A percentile compares a stretch with the other conserved stretches of the same genome.
These are phyloP conservation scores for Saitozyma sp. DNA, from an alignment of 768 basidiomycete species.

Conservation along the genomic window DNA sequence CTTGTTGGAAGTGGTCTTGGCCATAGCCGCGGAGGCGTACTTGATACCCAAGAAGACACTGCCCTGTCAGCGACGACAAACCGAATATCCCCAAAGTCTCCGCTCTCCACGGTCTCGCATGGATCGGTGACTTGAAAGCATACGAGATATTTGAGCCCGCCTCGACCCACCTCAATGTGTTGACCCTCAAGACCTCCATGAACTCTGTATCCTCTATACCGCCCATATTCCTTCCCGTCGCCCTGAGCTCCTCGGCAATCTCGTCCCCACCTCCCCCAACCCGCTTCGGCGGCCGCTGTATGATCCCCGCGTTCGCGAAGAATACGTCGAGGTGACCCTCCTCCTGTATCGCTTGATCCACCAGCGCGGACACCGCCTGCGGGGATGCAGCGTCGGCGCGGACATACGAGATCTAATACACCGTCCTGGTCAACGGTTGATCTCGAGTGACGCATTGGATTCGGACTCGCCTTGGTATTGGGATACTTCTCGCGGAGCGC, in stretches of 20 bases:
- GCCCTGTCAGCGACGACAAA: neutral
- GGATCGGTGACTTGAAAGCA: no score
- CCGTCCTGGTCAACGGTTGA: neutral
- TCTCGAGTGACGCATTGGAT: neutral
- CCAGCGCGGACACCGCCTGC: constrained; percentile 64
- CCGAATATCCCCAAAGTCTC: neutral
- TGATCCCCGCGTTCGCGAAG: constrained; percentile 78
- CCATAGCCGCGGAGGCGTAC: constrained; percentile 79
- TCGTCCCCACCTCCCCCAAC: neutral
- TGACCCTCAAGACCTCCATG: constrained; percentile 75
- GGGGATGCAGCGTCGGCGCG: constrained; percentile 85
- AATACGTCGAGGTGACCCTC: constrained; percentile 88
- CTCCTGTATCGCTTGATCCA: constrained; percentile 71
- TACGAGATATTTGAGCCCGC: constrained; percentile 8
- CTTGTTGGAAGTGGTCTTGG: constrained; percentile 62
- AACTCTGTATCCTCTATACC: constrained; percentile 66
- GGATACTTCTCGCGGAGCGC: constrained; percentile 69
- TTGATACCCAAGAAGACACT: constrained; percentile 91
- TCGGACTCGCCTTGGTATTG: constrained; percentile 68
- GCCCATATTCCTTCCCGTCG: constrained; percentile 32
- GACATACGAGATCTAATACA: constrained; percentile 66
- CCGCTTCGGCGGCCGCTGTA: neutral
- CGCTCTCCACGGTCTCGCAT: no score
- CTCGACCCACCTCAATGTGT: constrained; percentile 61
- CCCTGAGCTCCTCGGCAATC: constrained; percentile 6